These are phyloP conservation scores for Jimgerdemannia flammicorona DNA, from an alignment of 192 early-diverging fungal genomes.

Conservation along the genomic window DNA sequence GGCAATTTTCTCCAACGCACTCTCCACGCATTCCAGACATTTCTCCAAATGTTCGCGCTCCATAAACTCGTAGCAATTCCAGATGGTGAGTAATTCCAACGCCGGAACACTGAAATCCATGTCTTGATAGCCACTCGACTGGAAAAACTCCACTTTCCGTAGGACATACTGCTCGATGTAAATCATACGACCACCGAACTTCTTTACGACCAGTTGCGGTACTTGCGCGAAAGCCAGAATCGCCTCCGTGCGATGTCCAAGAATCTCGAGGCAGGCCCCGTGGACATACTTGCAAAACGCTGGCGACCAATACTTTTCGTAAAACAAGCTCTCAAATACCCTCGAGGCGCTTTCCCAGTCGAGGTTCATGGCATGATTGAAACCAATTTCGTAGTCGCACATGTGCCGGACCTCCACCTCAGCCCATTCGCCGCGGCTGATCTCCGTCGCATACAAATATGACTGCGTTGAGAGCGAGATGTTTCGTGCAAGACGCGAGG, in stretches of 20 bases:
- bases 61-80: constrained; percentile 50
- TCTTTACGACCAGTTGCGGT: constrained; percentile 35
- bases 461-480: constrained; percentile 28
- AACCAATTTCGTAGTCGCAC: constrained; percentile 45
- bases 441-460: constrained; percentile 30
- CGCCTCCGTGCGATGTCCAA: constrained; percentile 68
- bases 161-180: constrained; percentile 43
- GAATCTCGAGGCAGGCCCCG: constrained; percentile 40
- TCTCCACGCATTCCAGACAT: constrained; percentile 20
- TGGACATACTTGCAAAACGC: constrained; percentile 45
- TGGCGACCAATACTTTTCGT: constrained; percentile 50
- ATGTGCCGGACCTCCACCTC: constrained; percentile 36
- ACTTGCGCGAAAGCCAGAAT: constrained; percentile 58
- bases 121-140: constrained; percentile 36
- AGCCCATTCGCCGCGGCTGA: constrained; percentile 34
- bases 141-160: constrained; percentile 42
- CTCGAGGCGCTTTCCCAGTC: constrained; percentile 38
- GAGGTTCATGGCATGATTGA: constrained; percentile 41
- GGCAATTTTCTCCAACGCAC: constrained; percentile 8
- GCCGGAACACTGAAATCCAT: constrained; percentile 42
- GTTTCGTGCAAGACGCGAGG: constrained; percentile 28
- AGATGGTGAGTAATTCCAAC: constrained; percentile 44
- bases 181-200: constrained; percentile 31
- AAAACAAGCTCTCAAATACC: constrained; percentile 32
- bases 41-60: constrained; percentile 22